Base-by-base conservation (phyloP, 1,139 yeast species). In the Candida sanyaensis region DNA sequence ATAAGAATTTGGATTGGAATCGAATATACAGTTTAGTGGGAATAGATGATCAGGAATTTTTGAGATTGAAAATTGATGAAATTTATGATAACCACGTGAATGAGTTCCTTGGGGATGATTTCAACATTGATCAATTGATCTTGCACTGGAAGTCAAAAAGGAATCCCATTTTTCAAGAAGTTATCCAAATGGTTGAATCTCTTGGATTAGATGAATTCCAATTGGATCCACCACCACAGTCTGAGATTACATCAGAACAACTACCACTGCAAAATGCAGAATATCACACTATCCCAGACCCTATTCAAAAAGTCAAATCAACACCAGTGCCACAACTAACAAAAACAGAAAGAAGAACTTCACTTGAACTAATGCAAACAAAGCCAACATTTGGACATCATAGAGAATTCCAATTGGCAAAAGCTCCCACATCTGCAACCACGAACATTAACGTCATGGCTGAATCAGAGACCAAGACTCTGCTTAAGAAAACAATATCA, bases 361-460 rank as follows among this genome's bases (percentile, higher is more conserved):
- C 76, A 1, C 52, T 71, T n/a, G 73, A 68, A 26, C 56, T 70
- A 41, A 66, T 69, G 60, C 64, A 60, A 28, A 46, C 56, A 3
- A 47, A 48, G 40, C 59, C 64, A 5, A 41, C 49, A 6, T 17
- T 41, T 10, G 37, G 43, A 12, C 54, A 48, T 17, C 44, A 50
- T 23, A 51, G 59, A 29, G 50, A 57, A 21, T 30, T 54, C 5
- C 62, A 62, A 41, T 52, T 69, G 21, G 59, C 66, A 12, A 68
- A 62, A 32, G 70, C 76, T 1, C 72, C 75, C 1, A 72, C 75
- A 1, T 60, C 66, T 6, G 58, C 65, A 6, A 65, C 69, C 2
- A 64, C 73, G 29, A 68, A 62, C 44, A 64, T 74, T 30, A 69
- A 70, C 51, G 76, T 73, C 5, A 52, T 63, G 6, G 66, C 76